These are phyloP conservation scores for Salix koriyanagi DNA, from an alignment of 345 rosid genomes.

Conservation along the genomic window DNA sequence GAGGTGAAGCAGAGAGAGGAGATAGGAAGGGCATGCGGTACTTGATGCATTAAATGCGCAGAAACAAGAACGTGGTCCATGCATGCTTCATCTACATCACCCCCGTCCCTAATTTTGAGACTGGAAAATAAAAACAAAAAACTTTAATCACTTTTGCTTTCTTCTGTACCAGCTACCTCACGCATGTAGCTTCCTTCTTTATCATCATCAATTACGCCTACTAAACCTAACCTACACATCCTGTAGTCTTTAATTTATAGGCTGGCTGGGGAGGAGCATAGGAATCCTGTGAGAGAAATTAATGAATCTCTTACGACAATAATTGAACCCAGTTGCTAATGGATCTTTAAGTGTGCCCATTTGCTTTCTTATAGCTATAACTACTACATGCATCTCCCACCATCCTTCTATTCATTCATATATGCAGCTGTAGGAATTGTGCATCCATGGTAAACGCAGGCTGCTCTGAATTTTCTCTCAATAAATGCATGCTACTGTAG, in stretches of 20 bases:
- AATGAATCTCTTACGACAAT: slow-evolving; percentile 26
- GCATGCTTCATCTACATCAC: not conserved
- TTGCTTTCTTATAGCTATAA: not conserved
- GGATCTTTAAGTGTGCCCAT: not conserved
- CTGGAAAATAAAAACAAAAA: not conserved
- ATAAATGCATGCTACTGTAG: slow-evolving; percentile 26
- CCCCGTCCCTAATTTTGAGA: not conserved
- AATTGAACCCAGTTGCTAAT: slow-evolving; percentile 31
- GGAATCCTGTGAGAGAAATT: slow-evolving; percentile 14
- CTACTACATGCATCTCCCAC: not conserved
- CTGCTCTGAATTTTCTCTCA: not conserved
- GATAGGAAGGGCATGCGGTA: slow-evolving; percentile 8
- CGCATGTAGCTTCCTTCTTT: slow-evolving; percentile 31
- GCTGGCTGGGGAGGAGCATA: not conserved
- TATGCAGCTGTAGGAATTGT: not conserved
- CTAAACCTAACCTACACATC: slow-evolving; percentile 42
- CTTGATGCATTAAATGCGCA: not conserved
- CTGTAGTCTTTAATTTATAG: slow-evolving; percentile 16
- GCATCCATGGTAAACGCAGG: not conserved
- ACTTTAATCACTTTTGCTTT: not conserved
- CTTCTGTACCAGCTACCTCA: not conserved
- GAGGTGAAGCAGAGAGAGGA: not conserved
- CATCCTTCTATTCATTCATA: not conserved
- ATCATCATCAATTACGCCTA: slow-evolving; percentile 39
- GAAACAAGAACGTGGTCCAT: slow-evolving; percentile 24